phyloP scores from a whole-genome alignment of 1,284 basidiomycete genomes.

The Pholiota adiposa region DNA sequence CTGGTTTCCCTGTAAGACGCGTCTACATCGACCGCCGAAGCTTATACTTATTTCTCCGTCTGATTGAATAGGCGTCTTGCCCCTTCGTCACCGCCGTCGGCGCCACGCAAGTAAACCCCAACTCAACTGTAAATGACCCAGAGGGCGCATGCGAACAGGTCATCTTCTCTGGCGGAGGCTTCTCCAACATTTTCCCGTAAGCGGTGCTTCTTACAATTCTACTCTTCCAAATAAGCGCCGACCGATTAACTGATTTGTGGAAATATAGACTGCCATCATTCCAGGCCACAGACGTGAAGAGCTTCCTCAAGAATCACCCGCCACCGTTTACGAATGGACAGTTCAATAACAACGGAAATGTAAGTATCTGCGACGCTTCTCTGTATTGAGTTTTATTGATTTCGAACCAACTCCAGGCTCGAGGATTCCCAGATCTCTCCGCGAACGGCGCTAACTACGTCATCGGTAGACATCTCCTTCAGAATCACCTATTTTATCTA shows the following conservation, averaged over 20 bases:
- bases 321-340: slow-evolving; percentile 25
- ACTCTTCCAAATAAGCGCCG: not conserved
- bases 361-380: slow-evolving; percentile 1
- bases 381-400: not conserved
- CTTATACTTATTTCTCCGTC: slow-evolving; percentile 18
- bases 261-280: slow-evolving; percentile 21
- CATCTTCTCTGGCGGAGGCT: slow-evolving; percentile 51
- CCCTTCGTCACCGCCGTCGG: slow-evolving; percentile 60
- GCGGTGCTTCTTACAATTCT: slow-evolving; percentile 4
- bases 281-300: slow-evolving; percentile 25
- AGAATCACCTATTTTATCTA: not conserved
- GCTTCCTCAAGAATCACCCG: slow-evolving; percentile 26
- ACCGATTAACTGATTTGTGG: not conserved
- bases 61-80: slow-evolving; percentile 43
- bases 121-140: slow-evolving; percentile 40
- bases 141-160: slow-evolving; percentile 44
- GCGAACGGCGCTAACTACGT: slow-evolving; percentile 30
- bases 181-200: slow-evolving; percentile 47
- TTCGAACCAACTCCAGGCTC: slow-evolving; percentile 15
- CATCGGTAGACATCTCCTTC: slow-evolving; percentile 18
- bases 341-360: slow-evolving; percentile 27
- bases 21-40: no score
- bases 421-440: slow-evolving; percentile 29
- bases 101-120: slow-evolving; percentile 51
- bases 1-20: slow-evolving; percentile 41